A percentile compares a stretch with the other conserved stretches of the same genome.
Evolutionary conservation across 805 yeast species (phyloP).

Genomic region (Zygotorulaspora sp.): DNA sequence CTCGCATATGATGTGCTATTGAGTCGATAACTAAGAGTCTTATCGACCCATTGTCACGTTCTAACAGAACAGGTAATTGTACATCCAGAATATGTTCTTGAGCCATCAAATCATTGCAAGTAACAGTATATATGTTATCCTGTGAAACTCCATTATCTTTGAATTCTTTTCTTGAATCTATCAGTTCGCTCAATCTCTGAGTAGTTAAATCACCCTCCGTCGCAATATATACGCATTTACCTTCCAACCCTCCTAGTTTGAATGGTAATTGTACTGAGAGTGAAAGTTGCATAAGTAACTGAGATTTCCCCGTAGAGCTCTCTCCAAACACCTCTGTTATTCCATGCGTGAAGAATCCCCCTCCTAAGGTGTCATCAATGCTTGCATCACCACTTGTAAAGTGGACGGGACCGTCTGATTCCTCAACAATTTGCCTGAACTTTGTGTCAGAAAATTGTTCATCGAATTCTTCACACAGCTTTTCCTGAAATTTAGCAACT

Average conservation of each 20-base stretch:
- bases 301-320: constrained; percentile 84
- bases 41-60: constrained; percentile 36
- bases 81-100: constrained; percentile 69
- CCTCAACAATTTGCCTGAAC: constrained; percentile 4
- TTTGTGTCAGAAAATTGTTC: constrained; percentile 8
- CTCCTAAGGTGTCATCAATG: constrained; percentile 48
- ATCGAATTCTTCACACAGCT: constrained; percentile 18
- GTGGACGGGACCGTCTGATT: constrained; percentile 8
- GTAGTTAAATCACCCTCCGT: constrained; percentile 77
- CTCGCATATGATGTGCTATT: constrained; percentile 73
- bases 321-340: constrained; percentile 79
- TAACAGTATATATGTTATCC: constrained; percentile 46
- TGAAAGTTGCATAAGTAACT: constrained; percentile 63
- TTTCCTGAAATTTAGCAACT: constrained; percentile 25
- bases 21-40: constrained; percentile 73
- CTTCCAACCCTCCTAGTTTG: constrained; percentile 45
- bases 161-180: constrained; percentile 32
- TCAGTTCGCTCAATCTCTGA: constrained; percentile 51
- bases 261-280: constrained; percentile 51
- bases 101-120: constrained; percentile 62
- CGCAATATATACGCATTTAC: constrained; percentile 62
- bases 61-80: constrained; percentile 59
- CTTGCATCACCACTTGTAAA: constrained; percentile 52
- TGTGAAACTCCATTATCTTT: constrained; percentile 38
- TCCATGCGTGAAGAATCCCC: constrained; percentile 53